Evolutionary conservation across 1,284 basidiomycete genomes (phyloP), one percentile per base, ranked within the genome.

Genomic region (Puccinia sorghi): DNA sequence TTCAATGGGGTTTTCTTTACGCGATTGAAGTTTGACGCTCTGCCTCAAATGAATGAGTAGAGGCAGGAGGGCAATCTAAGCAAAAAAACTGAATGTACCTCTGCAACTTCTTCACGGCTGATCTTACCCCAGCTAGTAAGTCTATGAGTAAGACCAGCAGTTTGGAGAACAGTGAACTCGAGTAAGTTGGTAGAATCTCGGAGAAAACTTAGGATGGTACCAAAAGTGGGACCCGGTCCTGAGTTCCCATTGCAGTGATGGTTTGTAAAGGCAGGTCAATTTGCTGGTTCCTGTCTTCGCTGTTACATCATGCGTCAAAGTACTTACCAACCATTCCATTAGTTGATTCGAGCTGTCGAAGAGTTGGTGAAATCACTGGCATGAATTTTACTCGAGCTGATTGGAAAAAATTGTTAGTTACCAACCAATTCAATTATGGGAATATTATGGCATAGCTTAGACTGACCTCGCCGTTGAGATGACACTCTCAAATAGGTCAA

Each of bases 91-190:
- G 43, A 59, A 22, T 54, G 48, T 56, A 79, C 77, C 70, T 79
- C 77, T 20, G 59, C 46, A 27, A 79, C 69, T 66, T 79, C 77
- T 41, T 79, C 77, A n/a, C 77, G 54, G 57, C 70, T 72, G 41
- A 79, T 79, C 52, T 66, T 79, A 39, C 66, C 67, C 77, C 77
- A 79, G 52, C 27, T 79, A n/a, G 66, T 79, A 17, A 79, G 50
- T 25, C 70, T 39, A 54, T 66, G 77, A 15, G 43, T 64, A 25
- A 79, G 59, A 32, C 48, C 57, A 8, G 46, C 22, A 20, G 77
- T 72, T 66, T 79, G 69, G 20, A 39, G n/a, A 41, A 72, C 48
- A 5, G 77, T 79, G n/a, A 66, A 66, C 59, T 79, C 77, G 20
- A 79, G 69, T 22, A 79, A 48, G 48, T 64, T 79, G 9, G 61